phyloP scores from a whole-genome alignment of 2,329 filamentous ascomycete genomes.

The Periconia digitata region DNA sequence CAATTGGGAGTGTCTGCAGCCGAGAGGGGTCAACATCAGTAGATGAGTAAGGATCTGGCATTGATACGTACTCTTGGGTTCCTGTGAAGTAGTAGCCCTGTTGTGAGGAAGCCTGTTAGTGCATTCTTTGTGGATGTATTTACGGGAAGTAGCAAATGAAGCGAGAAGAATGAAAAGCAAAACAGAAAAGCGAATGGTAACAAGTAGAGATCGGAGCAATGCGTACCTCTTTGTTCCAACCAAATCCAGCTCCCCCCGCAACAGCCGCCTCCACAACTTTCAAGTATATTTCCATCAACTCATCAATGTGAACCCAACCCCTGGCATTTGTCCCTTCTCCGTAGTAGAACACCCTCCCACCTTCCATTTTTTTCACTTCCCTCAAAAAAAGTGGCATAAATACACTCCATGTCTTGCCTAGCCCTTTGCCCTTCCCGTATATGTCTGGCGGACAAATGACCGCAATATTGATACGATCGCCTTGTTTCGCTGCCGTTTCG shows the following conservation, averaged over 20 bases:
- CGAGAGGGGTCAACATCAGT: too few species aligned
- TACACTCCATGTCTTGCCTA: constrained; percentile 48
- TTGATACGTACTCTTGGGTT: too few species aligned
- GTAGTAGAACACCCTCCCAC: constrained; percentile 53
- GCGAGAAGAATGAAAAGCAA: not conserved
- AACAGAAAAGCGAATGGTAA: not conserved
- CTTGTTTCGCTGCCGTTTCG: constrained; percentile 42
- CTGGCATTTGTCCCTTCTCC: constrained; percentile 58
- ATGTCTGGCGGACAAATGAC: constrained; percentile 68
- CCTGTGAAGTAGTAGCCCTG: constrained; percentile 53
- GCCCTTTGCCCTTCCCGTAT: constrained; percentile 60
- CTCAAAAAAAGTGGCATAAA: constrained; percentile 45
- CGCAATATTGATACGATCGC: constrained; percentile 43
- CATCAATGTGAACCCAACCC: constrained; percentile 60
- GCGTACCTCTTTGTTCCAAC: constrained; percentile 54
- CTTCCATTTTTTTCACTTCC: constrained; percentile 34
- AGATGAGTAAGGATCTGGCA: too few species aligned
- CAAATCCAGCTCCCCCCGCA: constrained; percentile 46
- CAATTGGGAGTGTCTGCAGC: constrained; percentile 27
- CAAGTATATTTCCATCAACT: constrained; percentile 58
- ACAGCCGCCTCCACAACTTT: constrained; percentile 58
- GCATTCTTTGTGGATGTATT: too few species aligned
- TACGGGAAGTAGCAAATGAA: not conserved
- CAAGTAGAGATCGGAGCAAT: too few species aligned
- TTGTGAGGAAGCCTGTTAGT: not conserved